Conservation (phyloP, 331 rosid species). For the Cucumis variabilis region DNA sequence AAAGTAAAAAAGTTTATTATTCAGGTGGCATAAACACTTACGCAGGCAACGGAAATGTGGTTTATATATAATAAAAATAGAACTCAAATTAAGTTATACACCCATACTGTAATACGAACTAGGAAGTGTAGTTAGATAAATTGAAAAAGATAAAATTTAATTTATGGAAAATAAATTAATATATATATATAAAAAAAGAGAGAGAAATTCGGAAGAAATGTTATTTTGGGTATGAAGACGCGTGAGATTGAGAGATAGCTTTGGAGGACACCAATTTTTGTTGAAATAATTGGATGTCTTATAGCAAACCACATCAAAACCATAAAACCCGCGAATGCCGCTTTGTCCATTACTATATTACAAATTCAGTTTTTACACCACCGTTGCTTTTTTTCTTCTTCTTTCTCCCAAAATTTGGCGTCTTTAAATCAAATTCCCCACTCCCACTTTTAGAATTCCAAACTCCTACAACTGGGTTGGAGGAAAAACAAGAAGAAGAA, state of each 20-base stretch:
- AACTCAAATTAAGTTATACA: too few relatives aligned
- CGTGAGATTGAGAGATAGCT: background rate
- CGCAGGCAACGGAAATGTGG: too few relatives aligned
- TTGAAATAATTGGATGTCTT: background rate
- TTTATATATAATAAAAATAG: too few relatives aligned
- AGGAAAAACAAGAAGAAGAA: background rate
- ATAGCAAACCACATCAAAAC: background rate
- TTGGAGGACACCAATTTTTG: background rate
- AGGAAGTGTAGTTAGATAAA: too few relatives aligned
- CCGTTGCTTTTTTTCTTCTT: background rate
- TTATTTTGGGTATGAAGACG: constrained; percentile 9
- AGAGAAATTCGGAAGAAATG: background rate
- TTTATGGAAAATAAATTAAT: too few relatives aligned
- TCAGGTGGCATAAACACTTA: too few relatives aligned
- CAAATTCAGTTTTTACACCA: constrained; percentile 1
- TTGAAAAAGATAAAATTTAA: too few relatives aligned
- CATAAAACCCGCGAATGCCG: constrained; percentile 27
- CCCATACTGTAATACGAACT: too few relatives aligned
- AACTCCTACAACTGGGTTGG: background rate
- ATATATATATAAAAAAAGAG: background rate
- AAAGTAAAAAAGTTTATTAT: too few relatives aligned
- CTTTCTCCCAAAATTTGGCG: background rate
- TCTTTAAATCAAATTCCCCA: constrained; percentile 19
- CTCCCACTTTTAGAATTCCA: constrained; percentile 18
- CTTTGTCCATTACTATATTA: background rate